Conservation (phyloP, 148 eudicot species). For the Euryodendron excelsum region DNA sequence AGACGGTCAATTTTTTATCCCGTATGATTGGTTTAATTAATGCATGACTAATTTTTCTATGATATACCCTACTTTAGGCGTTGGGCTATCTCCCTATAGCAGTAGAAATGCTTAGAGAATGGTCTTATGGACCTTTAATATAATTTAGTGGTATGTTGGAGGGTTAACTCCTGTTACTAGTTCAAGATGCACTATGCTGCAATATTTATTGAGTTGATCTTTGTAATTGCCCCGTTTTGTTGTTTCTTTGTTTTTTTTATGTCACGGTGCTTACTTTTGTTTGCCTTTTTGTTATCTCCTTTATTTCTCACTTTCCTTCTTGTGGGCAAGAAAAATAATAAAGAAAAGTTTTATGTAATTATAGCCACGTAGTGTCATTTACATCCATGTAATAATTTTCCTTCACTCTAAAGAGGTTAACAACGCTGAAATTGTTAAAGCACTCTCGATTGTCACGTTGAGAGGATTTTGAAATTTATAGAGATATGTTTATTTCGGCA, state of each 20-base stretch:
- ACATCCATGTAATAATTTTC: too few relatives aligned
- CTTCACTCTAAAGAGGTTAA: too few relatives aligned
- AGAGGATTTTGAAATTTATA: too few relatives aligned
- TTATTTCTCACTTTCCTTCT: neutral
- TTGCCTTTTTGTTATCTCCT: neutral
- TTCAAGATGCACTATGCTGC: neutral
- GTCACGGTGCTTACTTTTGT: too few relatives aligned
- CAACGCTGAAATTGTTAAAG: too few relatives aligned
- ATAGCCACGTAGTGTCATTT: too few relatives aligned
- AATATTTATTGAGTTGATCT: neutral
- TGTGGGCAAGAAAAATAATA: neutral
- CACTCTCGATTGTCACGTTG: too few relatives aligned
- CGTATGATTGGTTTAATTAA: too few relatives aligned
- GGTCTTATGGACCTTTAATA: neutral
- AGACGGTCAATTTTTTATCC: too few relatives aligned
- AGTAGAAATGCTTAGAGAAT: neutral
- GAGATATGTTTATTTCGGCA: too few relatives aligned
- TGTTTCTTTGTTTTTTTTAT: neutral
- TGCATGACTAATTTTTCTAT: neutral
- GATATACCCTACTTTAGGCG: neutral
- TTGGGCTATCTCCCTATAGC: neutral
- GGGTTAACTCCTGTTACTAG: neutral
- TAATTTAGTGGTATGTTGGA: neutral
- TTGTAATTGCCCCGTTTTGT: neutral
- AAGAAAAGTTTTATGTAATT: neutral